phyloP scores from a whole-genome alignment of 208 protist genomes.

The Trypanosoma avium region DNA sequence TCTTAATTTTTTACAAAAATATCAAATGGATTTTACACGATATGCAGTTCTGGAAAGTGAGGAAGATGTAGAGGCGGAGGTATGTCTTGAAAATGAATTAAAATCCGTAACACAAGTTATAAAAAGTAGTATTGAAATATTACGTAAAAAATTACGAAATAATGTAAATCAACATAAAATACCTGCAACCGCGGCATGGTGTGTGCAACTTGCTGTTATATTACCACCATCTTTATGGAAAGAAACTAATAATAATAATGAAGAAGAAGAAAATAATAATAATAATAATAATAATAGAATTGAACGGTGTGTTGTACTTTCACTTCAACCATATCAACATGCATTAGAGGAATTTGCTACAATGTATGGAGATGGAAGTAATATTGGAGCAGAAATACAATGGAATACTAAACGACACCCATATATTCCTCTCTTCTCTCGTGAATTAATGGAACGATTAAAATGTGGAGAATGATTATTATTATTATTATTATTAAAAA shows the following conservation, averaged over 20 bases:
- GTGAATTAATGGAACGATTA: constrained; percentile 55
- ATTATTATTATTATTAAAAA: not conserved
- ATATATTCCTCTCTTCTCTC: constrained; percentile 65
- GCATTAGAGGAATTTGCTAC: constrained; percentile 61
- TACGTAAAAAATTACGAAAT: constrained; percentile 37
- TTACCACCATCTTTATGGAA: constrained; percentile 11
- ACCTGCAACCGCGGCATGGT: constrained; percentile 41
- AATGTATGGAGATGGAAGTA: constrained; percentile 33
- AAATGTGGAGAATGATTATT: not conserved
- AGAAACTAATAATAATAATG: not conserved
- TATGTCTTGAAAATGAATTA: constrained; percentile 43
- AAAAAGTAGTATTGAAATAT: constrained; percentile 28
- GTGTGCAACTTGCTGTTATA: constrained; percentile 50
- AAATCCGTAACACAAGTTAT: constrained; percentile 32
- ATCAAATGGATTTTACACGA: constrained; percentile 26
- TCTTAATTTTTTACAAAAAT: constrained; percentile 36
- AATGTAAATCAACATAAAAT: not conserved
- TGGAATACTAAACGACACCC: constrained; percentile 81
- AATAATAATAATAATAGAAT: not conserved
- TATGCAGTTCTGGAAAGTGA: constrained; percentile 46
- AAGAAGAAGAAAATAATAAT: not conserved
- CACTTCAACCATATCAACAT: constrained; percentile 44
- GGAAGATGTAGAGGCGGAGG: constrained; percentile 54
- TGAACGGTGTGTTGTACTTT: constrained; percentile 49
- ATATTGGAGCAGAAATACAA: constrained; percentile 27